Percentiles rank a stretch among this genome's conserved stretches.
Evolutionary conservation across 495 filamentous ascomycete genomes (phyloP).

Genomic region (Immersiella caudata): DNA sequence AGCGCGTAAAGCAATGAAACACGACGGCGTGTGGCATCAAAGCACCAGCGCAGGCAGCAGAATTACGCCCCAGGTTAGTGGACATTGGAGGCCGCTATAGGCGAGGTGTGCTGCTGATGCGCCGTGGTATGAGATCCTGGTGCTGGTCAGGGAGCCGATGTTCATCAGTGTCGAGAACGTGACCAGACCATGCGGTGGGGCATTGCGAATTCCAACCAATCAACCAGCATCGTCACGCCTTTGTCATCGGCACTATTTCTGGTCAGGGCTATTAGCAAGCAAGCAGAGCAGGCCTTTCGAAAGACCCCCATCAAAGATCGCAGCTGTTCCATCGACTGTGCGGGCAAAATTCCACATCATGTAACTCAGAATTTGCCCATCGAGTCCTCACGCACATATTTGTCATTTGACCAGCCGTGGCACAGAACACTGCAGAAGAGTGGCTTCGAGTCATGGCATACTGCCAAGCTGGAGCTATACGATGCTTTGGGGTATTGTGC

Average conservation of each 20-base stretch:
- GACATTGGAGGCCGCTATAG: conserved; percentile 8
- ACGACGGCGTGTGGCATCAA: conserved; percentile 6
- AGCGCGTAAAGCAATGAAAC: conserved; percentile 7
- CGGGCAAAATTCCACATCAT: no score
- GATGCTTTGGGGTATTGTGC: background rate
- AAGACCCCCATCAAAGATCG: no score
- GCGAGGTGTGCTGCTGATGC: background rate
- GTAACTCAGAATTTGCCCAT: no score
- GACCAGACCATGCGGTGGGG: background rate
- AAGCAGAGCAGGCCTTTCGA: background rate
- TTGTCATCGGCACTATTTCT: conserved; percentile 24
- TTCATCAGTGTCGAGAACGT: background rate
- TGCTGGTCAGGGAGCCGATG: background rate
- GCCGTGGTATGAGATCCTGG: background rate
- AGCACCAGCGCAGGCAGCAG: conserved; percentile 17
- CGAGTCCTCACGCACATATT: background rate
- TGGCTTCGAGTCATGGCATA: background rate
- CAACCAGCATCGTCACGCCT: background rate
- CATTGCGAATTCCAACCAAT: conserved; percentile 12
- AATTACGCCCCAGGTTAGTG: conserved; percentile 6
- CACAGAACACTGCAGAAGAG: conserved; percentile 14
- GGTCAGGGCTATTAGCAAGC: conserved; percentile 14
- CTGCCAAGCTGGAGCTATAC: background rate
- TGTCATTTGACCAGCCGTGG: background rate
- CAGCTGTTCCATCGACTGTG: no score